Base-by-base conservation (phyloP, 306 rosid species). In the Cucumis hystrix region DNA sequence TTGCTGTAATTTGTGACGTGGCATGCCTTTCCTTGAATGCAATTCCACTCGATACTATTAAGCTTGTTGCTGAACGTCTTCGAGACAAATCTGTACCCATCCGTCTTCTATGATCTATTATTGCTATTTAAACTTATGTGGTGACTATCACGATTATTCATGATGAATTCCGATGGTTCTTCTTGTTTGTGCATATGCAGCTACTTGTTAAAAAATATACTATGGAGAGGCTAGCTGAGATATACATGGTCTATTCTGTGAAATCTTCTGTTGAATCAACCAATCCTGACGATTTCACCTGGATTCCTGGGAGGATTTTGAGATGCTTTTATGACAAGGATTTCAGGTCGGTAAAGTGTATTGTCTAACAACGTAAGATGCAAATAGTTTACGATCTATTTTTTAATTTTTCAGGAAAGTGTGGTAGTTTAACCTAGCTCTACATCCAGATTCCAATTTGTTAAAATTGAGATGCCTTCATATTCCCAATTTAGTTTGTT, bases 251-350 rank as follows among this genome's bases (percentile, higher is more conserved):
- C 57, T 79, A 82, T 79, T 91, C 97, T 71, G 62, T 89, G 88
- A 89, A 85, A 79, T 83, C 82, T 83, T 76, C 88, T 39, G 85
- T 85, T 65, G 80, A 80, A 75, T 84, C 82, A 25, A 79, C 79
- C 82, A 80, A 86, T 63, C 74, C 86, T 10, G 43, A 81, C 73
- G 90, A 91, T 47, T 96, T 83, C 81, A 84, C 86, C 74, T 96
- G 99, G 99, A 91, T 96, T 84, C 96, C 89, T 33, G 99, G 97
- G 81, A 96, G 88, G 93, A 88, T 96, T 78, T 83, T 96, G 80
- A 92, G 96, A 85, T 92, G 98, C 84, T 89, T 87, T 69, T 96
- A 85, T 85, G 98, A 96, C 86, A 96, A 89, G 88, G 98, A 96
- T 89, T 96, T 96, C 90, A 85, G 99, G 99, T 92, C 43, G 15